phyloP scores from a whole-genome alignment of 768 basidiomycete species.

The Filobasidium floriforme region DNA sequence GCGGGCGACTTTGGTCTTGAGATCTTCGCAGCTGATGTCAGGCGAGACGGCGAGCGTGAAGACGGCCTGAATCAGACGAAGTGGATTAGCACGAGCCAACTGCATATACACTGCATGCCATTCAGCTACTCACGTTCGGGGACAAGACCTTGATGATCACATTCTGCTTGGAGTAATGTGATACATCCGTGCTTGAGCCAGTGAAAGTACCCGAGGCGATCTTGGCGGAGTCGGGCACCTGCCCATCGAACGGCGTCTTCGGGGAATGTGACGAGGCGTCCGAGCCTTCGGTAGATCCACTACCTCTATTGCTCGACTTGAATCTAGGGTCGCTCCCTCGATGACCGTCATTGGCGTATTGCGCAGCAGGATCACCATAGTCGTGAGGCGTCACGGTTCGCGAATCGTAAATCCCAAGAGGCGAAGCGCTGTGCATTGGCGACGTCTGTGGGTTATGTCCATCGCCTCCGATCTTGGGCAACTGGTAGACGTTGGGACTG shows the following conservation, averaged over 20 bases:
- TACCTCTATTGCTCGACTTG: slow-evolving; percentile 28
- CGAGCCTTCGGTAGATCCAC: slow-evolving; percentile 49
- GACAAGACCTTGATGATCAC: slow-evolving; percentile 93
- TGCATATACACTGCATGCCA: not conserved
- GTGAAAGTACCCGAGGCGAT: slow-evolving; percentile 10
- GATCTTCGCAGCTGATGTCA: slow-evolving; percentile 66
- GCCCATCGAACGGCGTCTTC: slow-evolving; percentile 42
- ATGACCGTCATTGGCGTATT: slow-evolving; percentile 9
- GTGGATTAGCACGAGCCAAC: not conserved
- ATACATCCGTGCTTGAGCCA: slow-evolving; percentile 5
- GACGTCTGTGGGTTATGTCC: not conserved
- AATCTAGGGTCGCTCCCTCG: slow-evolving; percentile 4
- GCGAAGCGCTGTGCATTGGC: not conserved
- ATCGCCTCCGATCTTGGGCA: slow-evolving; percentile 19
- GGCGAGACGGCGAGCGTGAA: slow-evolving; percentile 87
- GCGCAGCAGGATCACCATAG: not conserved
- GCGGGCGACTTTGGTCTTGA: slow-evolving; percentile 81
- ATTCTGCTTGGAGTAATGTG: slow-evolving; percentile 40
- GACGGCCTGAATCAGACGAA: slow-evolving; percentile 55
- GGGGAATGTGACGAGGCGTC: slow-evolving; percentile 55
- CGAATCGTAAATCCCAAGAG: not conserved
- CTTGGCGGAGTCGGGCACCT: slow-evolving; percentile 13
- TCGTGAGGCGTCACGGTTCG: not conserved
- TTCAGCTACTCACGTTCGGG: slow-evolving; percentile 50
- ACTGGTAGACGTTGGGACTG: slow-evolving; percentile 47